phyloP scores from a whole-genome alignment of 1,139 yeast genomes.

The Debaryomyces coudertii region DNA sequence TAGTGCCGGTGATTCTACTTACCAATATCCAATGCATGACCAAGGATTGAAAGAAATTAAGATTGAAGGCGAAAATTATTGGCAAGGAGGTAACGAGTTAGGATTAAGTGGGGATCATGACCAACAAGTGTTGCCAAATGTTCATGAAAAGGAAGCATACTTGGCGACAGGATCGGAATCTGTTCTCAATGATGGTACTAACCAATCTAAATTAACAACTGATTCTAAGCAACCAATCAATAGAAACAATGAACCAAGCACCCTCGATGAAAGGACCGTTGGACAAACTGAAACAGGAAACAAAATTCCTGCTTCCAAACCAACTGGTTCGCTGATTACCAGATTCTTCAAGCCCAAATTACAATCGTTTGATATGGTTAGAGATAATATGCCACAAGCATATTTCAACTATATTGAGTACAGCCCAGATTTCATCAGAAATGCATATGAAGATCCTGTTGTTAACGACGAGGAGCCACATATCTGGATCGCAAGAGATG shows the following conservation, averaged over 20 bases:
- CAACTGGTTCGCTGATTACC: slow-evolving; percentile 34
- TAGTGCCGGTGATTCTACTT: slow-evolving; percentile 56
- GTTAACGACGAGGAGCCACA: slow-evolving; percentile 64
- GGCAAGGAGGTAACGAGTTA: slow-evolving; percentile 51
- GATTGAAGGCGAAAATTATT: slow-evolving; percentile 53
- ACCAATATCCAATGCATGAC: slow-evolving; percentile 57
- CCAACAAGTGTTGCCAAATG: slow-evolving; percentile 31
- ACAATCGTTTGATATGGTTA: slow-evolving; percentile 42
- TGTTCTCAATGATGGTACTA: slow-evolving; percentile 1
- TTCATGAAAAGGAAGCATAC: slow-evolving; percentile 7
- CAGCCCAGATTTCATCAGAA: slow-evolving; percentile 41
- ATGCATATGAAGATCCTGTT: slow-evolving; percentile 70
- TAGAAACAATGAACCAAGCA: slow-evolving; percentile 1
- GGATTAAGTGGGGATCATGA: slow-evolving; percentile 31
- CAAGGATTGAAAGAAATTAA: slow-evolving; percentile 64
- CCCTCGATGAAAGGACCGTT: slow-evolving; percentile 10
- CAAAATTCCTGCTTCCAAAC: slow-evolving; percentile 3
- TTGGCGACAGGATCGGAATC: slow-evolving; percentile 3
- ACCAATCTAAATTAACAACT: slow-evolving; percentile 1
- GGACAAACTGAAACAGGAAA: slow-evolving; percentile 12
- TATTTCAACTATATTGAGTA: slow-evolving; percentile 49
- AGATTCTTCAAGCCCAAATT: slow-evolving; percentile 46
- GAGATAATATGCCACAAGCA: slow-evolving; percentile 41
- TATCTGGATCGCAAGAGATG: slow-evolving; percentile 72
- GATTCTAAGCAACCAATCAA: slow-evolving; percentile 1